phyloP scores from a whole-genome alignment of 1,284 basidiomycete genomes.

The Ceraceosorus bombacis region DNA sequence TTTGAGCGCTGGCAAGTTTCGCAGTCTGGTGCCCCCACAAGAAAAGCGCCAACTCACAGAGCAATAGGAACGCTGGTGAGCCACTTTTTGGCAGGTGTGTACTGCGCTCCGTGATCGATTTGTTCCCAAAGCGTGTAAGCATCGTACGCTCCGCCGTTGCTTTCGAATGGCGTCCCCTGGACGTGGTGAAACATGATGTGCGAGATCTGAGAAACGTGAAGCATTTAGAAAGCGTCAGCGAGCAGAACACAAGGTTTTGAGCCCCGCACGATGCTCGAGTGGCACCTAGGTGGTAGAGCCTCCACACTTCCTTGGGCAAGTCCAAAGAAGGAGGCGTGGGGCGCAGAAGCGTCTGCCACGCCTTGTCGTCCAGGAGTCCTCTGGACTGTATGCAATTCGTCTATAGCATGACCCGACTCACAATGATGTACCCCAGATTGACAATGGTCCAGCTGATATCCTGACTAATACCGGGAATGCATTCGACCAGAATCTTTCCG shows the following conservation, averaged over 20 bases:
- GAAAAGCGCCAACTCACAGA: slow-evolving; percentile 62
- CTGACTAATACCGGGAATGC: slow-evolving; percentile 85
- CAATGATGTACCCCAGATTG: slow-evolving; percentile 82
- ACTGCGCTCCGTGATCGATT: slow-evolving; percentile 96
- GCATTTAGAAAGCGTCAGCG: background rate
- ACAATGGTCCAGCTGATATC: slow-evolving; percentile 93
- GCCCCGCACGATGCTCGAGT: too few species aligned
- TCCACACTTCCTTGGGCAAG: too few species aligned
- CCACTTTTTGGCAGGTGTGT: slow-evolving; percentile 98
- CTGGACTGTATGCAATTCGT: background rate
- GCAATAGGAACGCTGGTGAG: slow-evolving; percentile 81
- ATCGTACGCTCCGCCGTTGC: slow-evolving; percentile 84
- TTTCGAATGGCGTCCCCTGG: slow-evolving; percentile 88
- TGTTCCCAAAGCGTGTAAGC: slow-evolving; percentile 98
- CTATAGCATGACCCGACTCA: slow-evolving; percentile 51
- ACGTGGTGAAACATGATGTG: slow-evolving; percentile 99
- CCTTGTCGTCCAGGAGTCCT: too few species aligned
- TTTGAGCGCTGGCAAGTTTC: background rate
- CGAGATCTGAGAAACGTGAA: slow-evolving; percentile 60
- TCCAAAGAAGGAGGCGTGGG: too few species aligned
- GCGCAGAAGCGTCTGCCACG: too few species aligned
- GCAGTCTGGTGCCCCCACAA: slow-evolving; percentile 1
- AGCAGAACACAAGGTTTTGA: background rate
- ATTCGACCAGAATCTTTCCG: slow-evolving; percentile 88
- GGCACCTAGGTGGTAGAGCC: too few species aligned